Base-by-base conservation (phyloP, 768 basidiomycete genomes). In the Collybia sordida region DNA sequence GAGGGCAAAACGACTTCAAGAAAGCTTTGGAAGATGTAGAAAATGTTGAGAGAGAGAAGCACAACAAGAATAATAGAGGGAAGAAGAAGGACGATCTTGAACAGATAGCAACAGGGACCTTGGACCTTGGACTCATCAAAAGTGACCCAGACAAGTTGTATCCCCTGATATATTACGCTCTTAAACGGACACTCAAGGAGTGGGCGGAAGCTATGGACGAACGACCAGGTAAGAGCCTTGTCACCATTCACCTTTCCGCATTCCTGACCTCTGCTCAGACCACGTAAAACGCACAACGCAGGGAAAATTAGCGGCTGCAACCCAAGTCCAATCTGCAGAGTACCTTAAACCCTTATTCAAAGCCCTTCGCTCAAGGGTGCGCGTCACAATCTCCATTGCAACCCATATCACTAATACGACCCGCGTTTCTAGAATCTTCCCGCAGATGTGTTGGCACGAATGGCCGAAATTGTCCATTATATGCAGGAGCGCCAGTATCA, bases 401-500 rank as follows among this genome's bases (percentile, higher is more conserved):
- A 37, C 23, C 38, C 17, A 44, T 42, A 49, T 40, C 15, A 18
- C 23, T 41, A 40, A 35, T 45, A 18, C 25, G 31, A 27, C 22
- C 6, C 36, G 17, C 34, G 15, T 35, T 15, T 40, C 14, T 49
- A 89, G 91, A 86, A 79, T 25, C 75, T 98, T 12, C 88, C 90
- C 8, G 68, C 80, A 9, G 96, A 98, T 59, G 86, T 99, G 72
- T 75, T 99, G 45, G 77, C 75, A 35, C 84, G 88, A 37, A 88
- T 93, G 52, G 86, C 93, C 12, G 95, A 99, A 68, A 95, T 99
- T 46, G 90, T 98, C 6, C 90, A 98, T 62, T 73, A 93, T 69
- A 96, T 97, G 93, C 97, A 99, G 66, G 88, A 82, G 56, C 86
- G 97, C 23, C 85, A 95, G 65, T 99, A 99, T 59, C 93, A 98